phyloP scores from a whole-genome alignment of 192 early-diverging fungal genomes.

The Rhizophagus sp. region DNA sequence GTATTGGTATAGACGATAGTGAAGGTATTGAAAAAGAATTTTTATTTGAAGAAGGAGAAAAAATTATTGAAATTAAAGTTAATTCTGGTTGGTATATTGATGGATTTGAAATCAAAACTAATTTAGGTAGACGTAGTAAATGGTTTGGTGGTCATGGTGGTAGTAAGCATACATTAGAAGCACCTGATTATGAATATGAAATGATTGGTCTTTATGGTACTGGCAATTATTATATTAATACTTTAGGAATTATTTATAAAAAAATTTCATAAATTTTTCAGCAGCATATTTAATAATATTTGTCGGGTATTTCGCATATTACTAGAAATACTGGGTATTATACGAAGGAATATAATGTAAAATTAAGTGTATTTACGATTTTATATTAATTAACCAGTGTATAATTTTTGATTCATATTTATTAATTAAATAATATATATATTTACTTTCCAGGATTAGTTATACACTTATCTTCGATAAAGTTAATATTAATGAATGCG shows the following conservation, averaged over 20 bases:
- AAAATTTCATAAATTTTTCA: too few species aligned
- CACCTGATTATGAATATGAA: conserved; percentile 49
- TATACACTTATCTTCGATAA: too few species aligned
- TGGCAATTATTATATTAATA: conserved; percentile 54
- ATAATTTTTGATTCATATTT: too few species aligned
- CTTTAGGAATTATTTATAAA: conserved; percentile 52
- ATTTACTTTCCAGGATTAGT: too few species aligned
- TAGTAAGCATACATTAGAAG: conserved; percentile 32
- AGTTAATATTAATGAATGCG: too few species aligned
- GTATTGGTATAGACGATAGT: conserved; percentile 41
- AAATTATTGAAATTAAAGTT: conserved; percentile 47
- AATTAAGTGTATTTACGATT: too few species aligned
- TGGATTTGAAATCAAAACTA: conserved; percentile 58
- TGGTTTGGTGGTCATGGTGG: conserved; percentile 63
- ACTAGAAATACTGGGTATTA: too few species aligned
- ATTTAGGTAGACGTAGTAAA: conserved; percentile 43
- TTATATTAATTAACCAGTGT: too few species aligned
- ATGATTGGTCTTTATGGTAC: conserved; percentile 58
- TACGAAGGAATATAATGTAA: too few species aligned
- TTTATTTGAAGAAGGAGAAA: conserved; percentile 47
- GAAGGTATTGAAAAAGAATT: conserved; percentile 37
- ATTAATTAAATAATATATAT: too few species aligned
- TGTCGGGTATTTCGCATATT: too few species aligned
- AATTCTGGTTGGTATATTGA: conserved; percentile 60
- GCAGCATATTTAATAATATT: neutral